A percentile compares a stretch with the other conserved stretches of the same genome.
Evolutionary conservation across 2,329 filamentous ascomycete genomes (phyloP).

Genomic region (Diaporthe caulivora): DNA sequence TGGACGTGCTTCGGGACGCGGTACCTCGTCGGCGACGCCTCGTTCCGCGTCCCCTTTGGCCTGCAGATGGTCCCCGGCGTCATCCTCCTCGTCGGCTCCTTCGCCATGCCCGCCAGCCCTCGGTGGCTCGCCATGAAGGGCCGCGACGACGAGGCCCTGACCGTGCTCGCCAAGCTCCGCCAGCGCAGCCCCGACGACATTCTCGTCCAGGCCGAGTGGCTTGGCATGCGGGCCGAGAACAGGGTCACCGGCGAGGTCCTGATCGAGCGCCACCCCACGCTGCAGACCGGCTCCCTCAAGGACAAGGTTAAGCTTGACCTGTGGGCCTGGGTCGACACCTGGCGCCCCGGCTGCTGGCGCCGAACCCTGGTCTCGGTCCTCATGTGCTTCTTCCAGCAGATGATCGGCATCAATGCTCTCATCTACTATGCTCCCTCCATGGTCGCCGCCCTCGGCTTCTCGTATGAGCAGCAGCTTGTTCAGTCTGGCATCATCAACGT

Average conservation of each 20-base stretch:
- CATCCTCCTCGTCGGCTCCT: conserved; percentile 51
- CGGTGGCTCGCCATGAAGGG: conserved; percentile 63
- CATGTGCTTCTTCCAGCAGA: conserved; percentile 71
- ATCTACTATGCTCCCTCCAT: conserved; percentile 62
- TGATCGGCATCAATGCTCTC: conserved; percentile 63
- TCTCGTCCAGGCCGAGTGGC: conserved; percentile 60
- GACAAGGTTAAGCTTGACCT: conserved; percentile 44
- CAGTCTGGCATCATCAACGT: conserved; percentile 62
- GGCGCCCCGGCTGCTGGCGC: conserved; percentile 60
- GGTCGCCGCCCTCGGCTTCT: conserved; percentile 59
- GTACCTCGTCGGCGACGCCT: conserved; percentile 45
- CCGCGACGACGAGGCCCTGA: conserved; percentile 61
- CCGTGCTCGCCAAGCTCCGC: conserved; percentile 61
- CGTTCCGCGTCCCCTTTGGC: conserved; percentile 56
- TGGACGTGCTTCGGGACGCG: conserved; percentile 45
- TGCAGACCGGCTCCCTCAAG: conserved; percentile 46
- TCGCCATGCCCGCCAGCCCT: conserved; percentile 66
- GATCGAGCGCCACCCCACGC: conserved; percentile 48
- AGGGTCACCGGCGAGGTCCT: conserved; percentile 58
- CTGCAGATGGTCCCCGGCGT: conserved; percentile 53
- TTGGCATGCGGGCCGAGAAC: conserved; percentile 62
- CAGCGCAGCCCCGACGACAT: conserved; percentile 56
- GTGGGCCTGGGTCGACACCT: conserved; percentile 59
- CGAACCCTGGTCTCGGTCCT: conserved; percentile 60
- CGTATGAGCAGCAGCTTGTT: conserved; percentile 57